These are phyloP conservation scores for Ziziphus jujuba DNA, from an alignment of 306 rosid species.

Conservation along the genomic window DNA sequence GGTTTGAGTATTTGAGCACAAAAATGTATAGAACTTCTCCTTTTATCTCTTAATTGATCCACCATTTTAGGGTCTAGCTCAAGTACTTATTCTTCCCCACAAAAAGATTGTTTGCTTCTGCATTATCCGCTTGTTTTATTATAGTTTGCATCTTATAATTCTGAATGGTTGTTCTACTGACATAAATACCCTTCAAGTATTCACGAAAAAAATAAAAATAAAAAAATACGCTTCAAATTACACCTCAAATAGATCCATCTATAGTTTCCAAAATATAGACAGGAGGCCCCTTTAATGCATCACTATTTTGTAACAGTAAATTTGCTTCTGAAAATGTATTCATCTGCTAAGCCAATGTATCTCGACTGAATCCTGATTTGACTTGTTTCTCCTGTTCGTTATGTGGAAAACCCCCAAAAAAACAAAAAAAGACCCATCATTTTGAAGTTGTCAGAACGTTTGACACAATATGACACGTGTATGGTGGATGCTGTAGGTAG, in stretches of 20 bases:
- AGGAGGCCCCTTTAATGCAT: neutral
- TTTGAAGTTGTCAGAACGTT: neutral
- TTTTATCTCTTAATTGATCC: neutral
- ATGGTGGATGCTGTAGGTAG: slow-evolving; percentile 18
- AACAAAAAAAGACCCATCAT: neutral
- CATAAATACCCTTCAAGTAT: slow-evolving; percentile 6
- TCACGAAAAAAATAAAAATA: too few species aligned
- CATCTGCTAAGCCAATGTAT: neutral
- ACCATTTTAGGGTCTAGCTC: neutral
- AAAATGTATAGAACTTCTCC: neutral
- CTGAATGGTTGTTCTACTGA: neutral
- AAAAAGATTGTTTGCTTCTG: neutral
- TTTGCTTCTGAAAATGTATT: neutral
- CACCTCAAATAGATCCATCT: slow-evolving; percentile 3
- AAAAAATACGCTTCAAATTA: slow-evolving; percentile 8
- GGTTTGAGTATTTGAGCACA: neutral
- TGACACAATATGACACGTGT: slow-evolving; percentile 10
- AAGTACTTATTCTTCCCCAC: too few species aligned
- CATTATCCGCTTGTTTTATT: neutral
- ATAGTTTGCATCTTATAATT: neutral
- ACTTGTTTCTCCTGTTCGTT: slow-evolving; percentile 5
- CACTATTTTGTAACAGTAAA: neutral
- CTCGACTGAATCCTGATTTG: neutral
- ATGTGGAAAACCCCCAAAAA: neutral
- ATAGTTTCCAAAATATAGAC: slow-evolving; percentile 1